Base-by-base conservation (phyloP, 257 asterid species). In the Solanum boliviense region DNA sequence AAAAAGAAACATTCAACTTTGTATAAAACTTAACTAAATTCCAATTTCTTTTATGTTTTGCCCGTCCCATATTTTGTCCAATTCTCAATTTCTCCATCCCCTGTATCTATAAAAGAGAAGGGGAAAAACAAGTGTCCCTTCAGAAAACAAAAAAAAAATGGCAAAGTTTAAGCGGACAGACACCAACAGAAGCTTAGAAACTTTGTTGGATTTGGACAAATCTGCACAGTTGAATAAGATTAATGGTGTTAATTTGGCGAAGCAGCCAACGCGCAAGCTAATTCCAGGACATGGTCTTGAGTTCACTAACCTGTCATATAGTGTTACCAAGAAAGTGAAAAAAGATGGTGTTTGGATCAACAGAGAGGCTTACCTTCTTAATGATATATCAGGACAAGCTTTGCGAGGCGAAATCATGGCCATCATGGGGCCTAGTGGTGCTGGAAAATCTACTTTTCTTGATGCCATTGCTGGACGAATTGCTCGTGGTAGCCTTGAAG, bases 391-490 rank as follows among this genome's bases (percentile, higher is more conserved):
- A 1, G 98, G 98, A 9, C 98, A 95, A 88, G 98, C 98, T 2
- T 86, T 93, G 90, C 90, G 94, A 74, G 98, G 98, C 12, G 96
- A 95, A 84, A 87, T 96, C 84, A 89, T 95, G 96, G 98, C 98
- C 75, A 96, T 96, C 81, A 92, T 96, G 93, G 98, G 98, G 25
- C 98, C 98, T 13, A 96, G 98, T 87, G 98, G 98, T 3, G 98
- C 98, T 1, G 98, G 98, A 4, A 96, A 96, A 76, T 96, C 98
- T 0, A 96, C 98, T 9, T 93, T 94, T 90, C 96, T 96, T 85
- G 98, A 96, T 88, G 98, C 98, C 41, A 85, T 96, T 86, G 98
- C 98, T 7, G 98, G 98, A 16, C 89, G 98, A 71, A 96, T 96
- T 60, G 96, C 98, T 44, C 98, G 91, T 60, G 98, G 98, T 12